These are phyloP conservation scores for Cicer arietinum DNA, from an alignment of 306 rosid species.

Conservation along the genomic window DNA sequence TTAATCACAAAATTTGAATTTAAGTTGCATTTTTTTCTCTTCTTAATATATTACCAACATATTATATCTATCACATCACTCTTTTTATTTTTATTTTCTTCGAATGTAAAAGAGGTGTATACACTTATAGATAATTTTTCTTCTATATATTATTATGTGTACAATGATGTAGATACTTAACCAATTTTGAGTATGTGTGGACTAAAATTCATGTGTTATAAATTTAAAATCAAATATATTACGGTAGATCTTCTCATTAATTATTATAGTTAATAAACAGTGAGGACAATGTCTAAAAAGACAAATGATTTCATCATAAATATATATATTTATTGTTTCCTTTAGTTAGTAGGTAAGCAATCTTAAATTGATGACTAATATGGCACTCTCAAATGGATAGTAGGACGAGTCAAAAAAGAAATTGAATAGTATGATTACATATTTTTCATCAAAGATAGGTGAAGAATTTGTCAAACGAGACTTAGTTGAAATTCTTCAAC, in stretches of 20 bases:
- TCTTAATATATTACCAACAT: too few relatives aligned
- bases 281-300: too few relatives aligned
- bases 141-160: neutral
- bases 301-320: neutral
- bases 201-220: neutral
- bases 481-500: neutral
- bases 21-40: neutral
- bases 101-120: too few relatives aligned
- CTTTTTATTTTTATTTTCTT: too few relatives aligned
- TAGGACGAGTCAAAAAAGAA: too few relatives aligned
- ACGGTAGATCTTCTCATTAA: too few relatives aligned
- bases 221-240: too few relatives aligned
- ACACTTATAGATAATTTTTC: too few relatives aligned
- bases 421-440: neutral
- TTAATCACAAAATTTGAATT: neutral
- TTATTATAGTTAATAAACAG: too few relatives aligned
- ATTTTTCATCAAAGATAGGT: neutral
- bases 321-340: too few relatives aligned
- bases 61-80: too few relatives aligned
- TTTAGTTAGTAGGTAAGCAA: neutral
- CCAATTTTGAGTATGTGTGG: neutral
- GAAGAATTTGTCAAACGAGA: neutral
- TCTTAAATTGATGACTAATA: neutral
- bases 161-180: neutral
- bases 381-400: neutral